A percentile compares a stretch with the other conserved stretches of the same genome.
Conservation (phyloP, 1,284 basidiomycete genomes). For the Schizopora paradoxa region DNA sequence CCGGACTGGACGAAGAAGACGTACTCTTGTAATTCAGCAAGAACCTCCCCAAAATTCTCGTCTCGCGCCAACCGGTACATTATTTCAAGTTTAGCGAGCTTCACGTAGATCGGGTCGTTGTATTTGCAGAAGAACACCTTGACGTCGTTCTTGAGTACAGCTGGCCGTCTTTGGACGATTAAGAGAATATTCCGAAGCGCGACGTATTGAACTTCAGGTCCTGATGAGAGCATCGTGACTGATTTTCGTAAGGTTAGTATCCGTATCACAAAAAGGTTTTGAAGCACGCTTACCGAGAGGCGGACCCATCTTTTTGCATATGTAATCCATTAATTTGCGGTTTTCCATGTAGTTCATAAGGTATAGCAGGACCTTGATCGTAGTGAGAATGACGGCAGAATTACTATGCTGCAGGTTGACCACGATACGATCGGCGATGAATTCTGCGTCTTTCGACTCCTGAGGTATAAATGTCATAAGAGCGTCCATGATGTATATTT, state of each 20-base stretch:
- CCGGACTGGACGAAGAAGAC: constrained; percentile 24
- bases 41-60: constrained; percentile 86
- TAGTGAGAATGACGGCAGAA: constrained; percentile 90
- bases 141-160: constrained; percentile 94
- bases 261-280: neutral
- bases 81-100: constrained; percentile 96
- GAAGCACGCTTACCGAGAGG: constrained; percentile 75
- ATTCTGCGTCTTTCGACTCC: constrained; percentile 82
- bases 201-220: constrained; percentile 98
- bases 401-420: constrained; percentile 90
- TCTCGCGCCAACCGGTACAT: constrained; percentile 94
- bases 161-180: constrained; percentile 90
- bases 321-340: constrained; percentile 76
- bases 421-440: constrained; percentile 90
- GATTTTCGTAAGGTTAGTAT: constrained; percentile 5
- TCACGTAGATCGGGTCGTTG: constrained; percentile 99
- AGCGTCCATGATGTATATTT: constrained; percentile 96
- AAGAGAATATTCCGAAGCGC: constrained; percentile 95
- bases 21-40: constrained; percentile 93
- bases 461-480: constrained; percentile 91
- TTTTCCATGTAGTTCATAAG: constrained; percentile 99
- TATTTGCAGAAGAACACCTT: constrained; percentile 99
- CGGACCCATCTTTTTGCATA: constrained; percentile 97
- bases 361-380: constrained; percentile 93
- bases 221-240: constrained; percentile 93